phyloP scores from a whole-genome alignment of 2,329 filamentous ascomycete genomes.

The Alternaria arborescens region DNA sequence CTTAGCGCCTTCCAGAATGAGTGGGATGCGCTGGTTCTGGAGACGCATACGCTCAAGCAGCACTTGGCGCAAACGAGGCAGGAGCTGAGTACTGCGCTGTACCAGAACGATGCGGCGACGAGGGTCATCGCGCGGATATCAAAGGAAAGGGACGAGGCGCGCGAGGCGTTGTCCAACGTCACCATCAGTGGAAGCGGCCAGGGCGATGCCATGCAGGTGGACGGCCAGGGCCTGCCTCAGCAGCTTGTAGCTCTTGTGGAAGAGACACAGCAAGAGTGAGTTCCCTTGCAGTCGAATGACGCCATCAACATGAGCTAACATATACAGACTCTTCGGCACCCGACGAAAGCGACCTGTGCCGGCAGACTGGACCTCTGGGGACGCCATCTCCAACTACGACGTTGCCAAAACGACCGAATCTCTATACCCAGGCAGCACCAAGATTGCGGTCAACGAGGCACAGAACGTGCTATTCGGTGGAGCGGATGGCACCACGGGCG shows the following conservation, averaged over 20 bases:
- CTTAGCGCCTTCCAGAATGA: conserved; percentile 97
- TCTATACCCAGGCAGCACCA: conserved; percentile 66
- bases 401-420: conserved; percentile 63
- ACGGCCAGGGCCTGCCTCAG: conserved; percentile 78
- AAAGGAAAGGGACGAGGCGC: conserved; percentile 91
- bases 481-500: conserved; percentile 74
- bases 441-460: conserved; percentile 65
- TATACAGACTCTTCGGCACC: conserved; percentile 77
- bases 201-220: conserved; percentile 90
- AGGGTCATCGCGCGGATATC: conserved; percentile 90
- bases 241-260: conserved; percentile 77
- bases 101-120: conserved; percentile 97
- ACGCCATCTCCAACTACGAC: conserved; percentile 71
- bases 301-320: conserved; percentile 27
- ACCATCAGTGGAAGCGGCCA: conserved; percentile 70
- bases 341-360: conserved; percentile 90
- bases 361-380: conserved; percentile 81
- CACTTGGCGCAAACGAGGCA: conserved; percentile 89
- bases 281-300: too few species aligned
- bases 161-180: conserved; percentile 86
- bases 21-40: conserved; percentile 93
- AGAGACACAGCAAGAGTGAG: conserved; percentile 80
- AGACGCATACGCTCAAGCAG: conserved; percentile 90
- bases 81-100: conserved; percentile 91
- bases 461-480: conserved; percentile 78